Base-by-base conservation (phyloP, 1,284 basidiomycete species). In the Trametes versicolor region DNA sequence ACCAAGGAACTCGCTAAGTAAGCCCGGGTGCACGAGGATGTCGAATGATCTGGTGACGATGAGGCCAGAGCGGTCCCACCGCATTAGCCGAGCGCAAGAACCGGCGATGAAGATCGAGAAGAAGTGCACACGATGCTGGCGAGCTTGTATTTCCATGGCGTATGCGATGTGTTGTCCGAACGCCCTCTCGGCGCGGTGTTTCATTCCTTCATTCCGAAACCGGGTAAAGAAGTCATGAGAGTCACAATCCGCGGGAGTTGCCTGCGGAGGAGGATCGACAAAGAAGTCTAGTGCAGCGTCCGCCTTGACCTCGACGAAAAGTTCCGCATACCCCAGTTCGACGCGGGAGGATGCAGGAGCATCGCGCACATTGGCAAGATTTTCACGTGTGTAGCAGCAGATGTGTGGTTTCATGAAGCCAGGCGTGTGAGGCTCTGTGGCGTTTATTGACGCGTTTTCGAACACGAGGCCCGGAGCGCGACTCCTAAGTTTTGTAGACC, bases 51-150 rank as follows among this genome's bases (percentile, higher is more conserved):
- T 56, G 10, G 73, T 71, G 25, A 78, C 74, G 25, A 78, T 63
- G 7, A 63, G 70, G 0, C 75, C 77, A 0, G 74, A 67, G 17
- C 73, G 73, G 54, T 78, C 77, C 70, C 75, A 75, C 9, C 74
- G 71, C n/a, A 76, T 41, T 49, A 78, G 62, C 1, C 77, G 71
- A 4, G 71, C 74, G 47, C 49, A 58, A 0, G 62, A 60, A 7
- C 72, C 70, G 27, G 43, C 63, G 3, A 79, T 65, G 49, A 70
- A 69, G 21, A 76, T 54, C 1, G 74, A 67, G 58, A 77, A 78
- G 23, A 70, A 9, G 50, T 55, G 67, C 0, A 53, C 5, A 29
- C 67, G 67, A 23, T 58, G 61, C 41, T 69, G 67, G 4, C 64
- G 57, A 1, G 64, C 64, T 49, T 58, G 41, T 13, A 66, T 45